Conservation (phyloP, 2,329 filamentous ascomycete genomes). For the Trichothecium sympodiale region DNA sequence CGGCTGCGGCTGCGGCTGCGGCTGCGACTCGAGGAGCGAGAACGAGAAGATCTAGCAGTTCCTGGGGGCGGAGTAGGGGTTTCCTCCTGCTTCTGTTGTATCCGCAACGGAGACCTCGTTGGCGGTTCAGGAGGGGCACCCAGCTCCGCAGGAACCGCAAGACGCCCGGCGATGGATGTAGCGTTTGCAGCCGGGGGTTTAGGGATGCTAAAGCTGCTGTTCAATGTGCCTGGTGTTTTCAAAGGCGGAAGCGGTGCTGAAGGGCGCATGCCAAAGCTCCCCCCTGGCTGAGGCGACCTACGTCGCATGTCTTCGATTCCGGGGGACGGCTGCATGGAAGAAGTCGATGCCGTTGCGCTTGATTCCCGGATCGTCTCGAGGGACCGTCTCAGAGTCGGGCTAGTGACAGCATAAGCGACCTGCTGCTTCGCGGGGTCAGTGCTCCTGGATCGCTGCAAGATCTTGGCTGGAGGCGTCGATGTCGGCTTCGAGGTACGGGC, state of each 20-base stretch:
- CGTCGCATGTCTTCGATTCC: constrained; percentile 36
- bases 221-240: neutral
- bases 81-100: too few species aligned
- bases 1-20: too few species aligned
- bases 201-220: neutral
- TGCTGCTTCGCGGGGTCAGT: constrained; percentile 20
- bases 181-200: neutral
- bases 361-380: constrained; percentile 7
- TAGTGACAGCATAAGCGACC: constrained; percentile 11
- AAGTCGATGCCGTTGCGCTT: constrained; percentile 26
- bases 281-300: constrained; percentile 29
- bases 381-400: constrained; percentile 6
- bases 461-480: neutral
- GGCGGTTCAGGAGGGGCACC: too few species aligned
- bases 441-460: neutral
- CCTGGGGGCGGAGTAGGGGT: too few species aligned
- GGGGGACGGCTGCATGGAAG: constrained; percentile 39
- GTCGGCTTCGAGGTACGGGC: constrained; percentile 8
- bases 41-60: too few species aligned
- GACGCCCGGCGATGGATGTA: too few species aligned
- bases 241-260: neutral
- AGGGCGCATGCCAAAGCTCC: neutral
- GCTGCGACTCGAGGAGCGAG: too few species aligned
- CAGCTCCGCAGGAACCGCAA: too few species aligned
- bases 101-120: too few species aligned